Conservation (phyloP, 345 rosid species). For the Eucalyptus caleyi region DNA sequence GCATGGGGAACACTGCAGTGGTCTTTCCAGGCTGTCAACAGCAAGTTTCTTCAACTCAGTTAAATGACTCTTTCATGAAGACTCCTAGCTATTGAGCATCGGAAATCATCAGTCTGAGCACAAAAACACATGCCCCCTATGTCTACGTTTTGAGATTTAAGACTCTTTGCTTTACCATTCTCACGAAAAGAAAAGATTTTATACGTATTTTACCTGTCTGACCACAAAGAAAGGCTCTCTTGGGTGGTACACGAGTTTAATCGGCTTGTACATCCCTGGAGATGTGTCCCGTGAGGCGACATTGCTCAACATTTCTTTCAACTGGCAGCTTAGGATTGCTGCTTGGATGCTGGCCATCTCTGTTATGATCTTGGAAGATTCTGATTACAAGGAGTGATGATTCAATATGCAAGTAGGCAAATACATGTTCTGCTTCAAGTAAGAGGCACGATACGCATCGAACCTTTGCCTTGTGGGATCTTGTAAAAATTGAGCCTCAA, state of each 20-base stretch:
- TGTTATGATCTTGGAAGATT: conserved; percentile 39
- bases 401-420: not conserved
- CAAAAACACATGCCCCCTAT: not conserved
- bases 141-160: not conserved
- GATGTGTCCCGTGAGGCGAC: conserved; percentile 25
- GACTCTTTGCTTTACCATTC: not conserved
- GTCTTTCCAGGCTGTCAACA: conserved; percentile 43
- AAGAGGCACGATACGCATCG: not conserved
- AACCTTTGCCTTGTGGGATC: conserved; percentile 62
- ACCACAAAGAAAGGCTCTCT: conserved; percentile 70
- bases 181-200: not conserved
- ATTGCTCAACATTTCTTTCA: conserved; percentile 58
- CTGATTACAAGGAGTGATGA: conserved; percentile 14
- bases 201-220: conserved; percentile 40
- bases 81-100: not conserved
- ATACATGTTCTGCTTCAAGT: not conserved
- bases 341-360: conserved; percentile 67
- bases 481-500: conserved; percentile 41
- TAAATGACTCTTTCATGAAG: not conserved
- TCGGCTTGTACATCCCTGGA: conserved; percentile 32
- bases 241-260: conserved; percentile 61
- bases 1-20: conserved; percentile 75
- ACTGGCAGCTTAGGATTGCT: conserved; percentile 49
- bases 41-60: not conserved
- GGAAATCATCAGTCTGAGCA: not conserved